These are phyloP conservation scores for Luffa aegyptiaca DNA, from an alignment of 306 rosid genomes.

Conservation along the genomic window DNA sequence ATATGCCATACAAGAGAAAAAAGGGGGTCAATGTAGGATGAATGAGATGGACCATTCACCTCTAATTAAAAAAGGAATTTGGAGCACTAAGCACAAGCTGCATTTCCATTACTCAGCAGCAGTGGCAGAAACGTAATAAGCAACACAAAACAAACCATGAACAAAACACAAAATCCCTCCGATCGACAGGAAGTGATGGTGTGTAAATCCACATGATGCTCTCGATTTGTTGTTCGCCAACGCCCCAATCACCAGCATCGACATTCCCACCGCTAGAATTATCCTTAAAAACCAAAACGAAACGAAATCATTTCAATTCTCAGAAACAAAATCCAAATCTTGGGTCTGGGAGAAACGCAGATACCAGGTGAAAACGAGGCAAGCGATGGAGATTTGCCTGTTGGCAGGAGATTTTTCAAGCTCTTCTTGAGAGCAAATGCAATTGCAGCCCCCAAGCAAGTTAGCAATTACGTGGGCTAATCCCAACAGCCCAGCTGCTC, in stretches of 20 bases:
- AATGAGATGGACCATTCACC: not conserved
- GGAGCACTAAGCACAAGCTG: not conserved
- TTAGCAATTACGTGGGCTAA: constrained; percentile 62
- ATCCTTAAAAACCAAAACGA: constrained; percentile 28
- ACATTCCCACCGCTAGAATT: constrained; percentile 60
- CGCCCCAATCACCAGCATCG: constrained; percentile 80
- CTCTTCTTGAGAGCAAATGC: constrained; percentile 80
- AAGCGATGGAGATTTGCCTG: constrained; percentile 54
- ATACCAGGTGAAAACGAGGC: constrained; percentile 80
- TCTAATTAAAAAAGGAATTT: not conserved
- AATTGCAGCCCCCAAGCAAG: constrained; percentile 75
- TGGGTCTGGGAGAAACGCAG: not conserved
- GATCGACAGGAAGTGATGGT: constrained; percentile 89
- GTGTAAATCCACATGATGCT: constrained; percentile 77
- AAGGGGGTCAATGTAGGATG: not conserved
- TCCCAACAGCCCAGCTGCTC: constrained; percentile 56
- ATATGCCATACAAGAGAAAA: not conserved
- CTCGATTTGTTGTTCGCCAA: constrained; percentile 68
- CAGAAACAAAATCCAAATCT: not conserved
- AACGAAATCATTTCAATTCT: too few species aligned
- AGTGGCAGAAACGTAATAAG: constrained; percentile 69
- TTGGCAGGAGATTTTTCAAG: constrained; percentile 60
- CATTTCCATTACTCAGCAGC: constrained; percentile 25
- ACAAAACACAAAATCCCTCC: constrained; percentile 87
- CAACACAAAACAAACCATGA: constrained; percentile 65